Conservation (phyloP, 495 filamentous ascomycete species). For the Tuber umbilicatum region DNA sequence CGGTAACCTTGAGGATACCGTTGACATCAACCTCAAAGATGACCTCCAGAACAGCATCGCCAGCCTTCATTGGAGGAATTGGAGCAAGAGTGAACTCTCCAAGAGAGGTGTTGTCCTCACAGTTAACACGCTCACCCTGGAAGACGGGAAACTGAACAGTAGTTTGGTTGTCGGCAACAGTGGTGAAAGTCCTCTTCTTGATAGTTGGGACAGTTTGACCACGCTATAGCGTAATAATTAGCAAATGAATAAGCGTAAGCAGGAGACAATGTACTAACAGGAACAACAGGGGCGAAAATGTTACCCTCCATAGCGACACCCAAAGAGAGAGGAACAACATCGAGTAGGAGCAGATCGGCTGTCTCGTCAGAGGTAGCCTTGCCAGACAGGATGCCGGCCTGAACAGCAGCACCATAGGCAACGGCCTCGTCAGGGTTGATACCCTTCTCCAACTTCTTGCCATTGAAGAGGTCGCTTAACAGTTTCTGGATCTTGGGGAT, state of each 20-base stretch:
- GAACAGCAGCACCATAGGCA: constrained; percentile 97
- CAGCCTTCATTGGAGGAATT: constrained; percentile 94
- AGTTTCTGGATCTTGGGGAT: constrained; percentile 99
- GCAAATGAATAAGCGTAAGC: background rate
- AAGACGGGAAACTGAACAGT: constrained; percentile 97
- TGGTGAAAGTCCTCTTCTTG: constrained; percentile 96
- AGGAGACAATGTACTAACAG: constrained; percentile 3
- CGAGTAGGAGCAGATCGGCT: constrained; percentile 88
- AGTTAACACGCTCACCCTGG: constrained; percentile 99
- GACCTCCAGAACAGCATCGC: constrained; percentile 93
- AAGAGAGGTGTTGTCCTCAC: constrained; percentile 97
- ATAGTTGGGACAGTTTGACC: constrained; percentile 87
- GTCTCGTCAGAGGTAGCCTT: constrained; percentile 94
- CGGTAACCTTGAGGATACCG: constrained; percentile 99
- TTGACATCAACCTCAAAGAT: constrained; percentile 99
- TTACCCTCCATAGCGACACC: constrained; percentile 99
- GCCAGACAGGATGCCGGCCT: constrained; percentile 95
- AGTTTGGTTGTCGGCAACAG: constrained; percentile 90
- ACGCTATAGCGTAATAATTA: constrained; percentile 47
- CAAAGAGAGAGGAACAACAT: constrained; percentile 93
- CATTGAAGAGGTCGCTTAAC: constrained; percentile 96
- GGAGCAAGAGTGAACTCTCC: constrained; percentile 98
- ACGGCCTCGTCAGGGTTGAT: constrained; percentile 99
- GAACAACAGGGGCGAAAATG: constrained; percentile 95
- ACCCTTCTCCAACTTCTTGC: constrained; percentile 98